Base-by-base conservation (phyloP, 148 eudicot species). In the Diospyros lotus region DNA sequence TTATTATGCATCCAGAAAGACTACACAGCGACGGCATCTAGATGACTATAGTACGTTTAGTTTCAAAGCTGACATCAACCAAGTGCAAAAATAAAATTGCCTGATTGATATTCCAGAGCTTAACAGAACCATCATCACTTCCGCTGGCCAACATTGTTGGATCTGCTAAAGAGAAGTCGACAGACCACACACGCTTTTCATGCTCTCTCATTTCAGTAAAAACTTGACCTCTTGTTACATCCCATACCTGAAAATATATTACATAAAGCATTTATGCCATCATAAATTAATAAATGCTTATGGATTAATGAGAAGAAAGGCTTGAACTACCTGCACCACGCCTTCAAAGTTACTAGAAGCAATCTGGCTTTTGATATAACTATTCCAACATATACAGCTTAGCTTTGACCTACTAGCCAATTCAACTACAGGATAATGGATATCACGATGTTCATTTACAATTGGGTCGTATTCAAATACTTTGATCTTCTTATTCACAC, bases 71-170 rank as follows among this genome's bases (percentile, higher is more conserved):
- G 95, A 94, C 90, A 91, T 83, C 90, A 93, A 88, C 90, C 92
- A 89, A 92, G 89, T 85, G 93, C 92, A 84, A 89, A 86, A 90
- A 79, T 88, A 92, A 79, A 92, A 92, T 90, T 95, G 96, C 99
- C 99, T 95, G 99, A 93, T 95, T 95, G 90, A 91, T 91, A 87
- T 90, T 92, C 99, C 99, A 95, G 78, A 95, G 99, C 91, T 95
- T 95, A 45, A 95, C 97, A 45, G 93, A 93, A 74, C 99, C 97
- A 66, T 95, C 99, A 64, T 95, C 99, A 71, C 99, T 93, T 70
- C 99, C 99, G 80, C 99, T 95, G 61, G 97, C 98, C 83, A 95
- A 80, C 86, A 95, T 68, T n/a, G 99, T 95, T 54, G 99, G 99
- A 80, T 95, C 98, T 58, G 93, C 97, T 66, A 83, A 79, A 17